Percentiles rank a stretch among this genome's conserved stretches.
These are phyloP conservation scores for Botrytis cinerea DNA, from an alignment of 2,329 filamentous ascomycete species.

Conservation along the genomic window DNA sequence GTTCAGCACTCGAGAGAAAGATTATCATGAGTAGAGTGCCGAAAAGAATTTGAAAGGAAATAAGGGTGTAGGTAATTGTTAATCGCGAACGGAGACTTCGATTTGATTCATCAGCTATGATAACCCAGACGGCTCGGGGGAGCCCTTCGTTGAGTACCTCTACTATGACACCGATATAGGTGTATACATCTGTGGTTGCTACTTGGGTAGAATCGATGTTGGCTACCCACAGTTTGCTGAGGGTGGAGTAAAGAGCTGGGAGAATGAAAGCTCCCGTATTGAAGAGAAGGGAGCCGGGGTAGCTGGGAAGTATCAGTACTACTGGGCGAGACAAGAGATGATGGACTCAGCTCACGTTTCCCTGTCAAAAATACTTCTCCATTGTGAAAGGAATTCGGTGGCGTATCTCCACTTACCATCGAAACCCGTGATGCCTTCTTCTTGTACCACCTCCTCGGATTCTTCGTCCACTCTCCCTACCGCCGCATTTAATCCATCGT, in stretches of 20 bases:
- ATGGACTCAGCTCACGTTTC: neutral
- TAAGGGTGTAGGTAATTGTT: constrained; percentile 61
- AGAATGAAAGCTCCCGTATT: constrained; percentile 64
- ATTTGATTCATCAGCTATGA: constrained; percentile 65
- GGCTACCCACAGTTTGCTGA: constrained; percentile 71
- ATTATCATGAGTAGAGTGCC: constrained; percentile 61
- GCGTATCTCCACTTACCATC: neutral
- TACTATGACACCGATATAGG: constrained; percentile 66
- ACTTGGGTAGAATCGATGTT: constrained; percentile 64
- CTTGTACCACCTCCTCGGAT: neutral
- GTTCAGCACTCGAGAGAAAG: constrained; percentile 55
- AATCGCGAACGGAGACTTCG: constrained; percentile 54
- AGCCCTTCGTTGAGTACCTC: constrained; percentile 75
- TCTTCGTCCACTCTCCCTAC: neutral
- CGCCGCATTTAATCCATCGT: neutral
- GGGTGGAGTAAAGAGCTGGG: constrained; percentile 66
- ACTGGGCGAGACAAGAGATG: neutral
- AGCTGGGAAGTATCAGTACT: constrained; percentile 43
- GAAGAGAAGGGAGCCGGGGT: constrained; percentile 60
- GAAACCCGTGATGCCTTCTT: neutral
- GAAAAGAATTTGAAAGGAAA: constrained; percentile 59
- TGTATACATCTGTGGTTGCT: constrained; percentile 66
- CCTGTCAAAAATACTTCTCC: neutral
- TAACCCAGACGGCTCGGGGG: constrained; percentile 65
- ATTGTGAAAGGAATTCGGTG: neutral